Conservation (phyloP, 768 basidiomycete genomes). For the Serendipita sp. region DNA sequence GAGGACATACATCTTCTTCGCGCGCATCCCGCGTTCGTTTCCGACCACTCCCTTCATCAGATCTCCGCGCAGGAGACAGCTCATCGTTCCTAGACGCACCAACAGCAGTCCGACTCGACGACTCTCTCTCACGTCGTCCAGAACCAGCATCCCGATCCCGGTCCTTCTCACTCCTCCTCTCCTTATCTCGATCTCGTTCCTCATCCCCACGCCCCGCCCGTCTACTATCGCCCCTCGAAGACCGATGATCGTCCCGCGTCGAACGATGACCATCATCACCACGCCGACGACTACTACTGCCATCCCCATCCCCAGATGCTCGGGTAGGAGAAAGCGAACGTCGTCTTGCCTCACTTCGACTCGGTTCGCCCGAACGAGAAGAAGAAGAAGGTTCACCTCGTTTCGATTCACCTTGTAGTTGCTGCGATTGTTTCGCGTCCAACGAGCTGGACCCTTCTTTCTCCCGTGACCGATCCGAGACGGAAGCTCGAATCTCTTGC, state of each 20-base stretch:
- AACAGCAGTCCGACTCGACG: background rate
- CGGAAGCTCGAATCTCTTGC: slow-evolving; percentile 51
- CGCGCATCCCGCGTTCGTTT: background rate
- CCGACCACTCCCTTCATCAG: background rate
- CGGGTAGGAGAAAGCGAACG: background rate
- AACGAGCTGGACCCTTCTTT: background rate
- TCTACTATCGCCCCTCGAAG: background rate
- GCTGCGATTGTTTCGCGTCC: background rate
- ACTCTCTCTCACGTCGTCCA: background rate
- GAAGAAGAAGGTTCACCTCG: background rate
- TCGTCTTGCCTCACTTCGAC: background rate
- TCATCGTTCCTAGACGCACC: background rate
- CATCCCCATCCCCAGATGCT: background rate
- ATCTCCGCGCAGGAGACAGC: background rate
- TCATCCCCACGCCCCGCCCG: background rate
- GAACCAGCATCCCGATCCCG: slow-evolving; percentile 3
- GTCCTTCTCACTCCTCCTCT: slow-evolving; percentile 1
- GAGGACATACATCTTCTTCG: slow-evolving; percentile 1
- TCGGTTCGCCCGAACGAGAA: background rate
- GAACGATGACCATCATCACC: background rate
- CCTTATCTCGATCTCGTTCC: slow-evolving; percentile 7
- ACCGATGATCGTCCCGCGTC: background rate
- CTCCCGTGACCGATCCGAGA: background rate
- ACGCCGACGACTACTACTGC: background rate
- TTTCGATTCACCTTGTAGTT: background rate